A percentile compares a stretch with the other conserved stretches of the same genome.
Conservation (phyloP, 805 yeast genomes). For the Cyberlindnera saturnus region DNA sequence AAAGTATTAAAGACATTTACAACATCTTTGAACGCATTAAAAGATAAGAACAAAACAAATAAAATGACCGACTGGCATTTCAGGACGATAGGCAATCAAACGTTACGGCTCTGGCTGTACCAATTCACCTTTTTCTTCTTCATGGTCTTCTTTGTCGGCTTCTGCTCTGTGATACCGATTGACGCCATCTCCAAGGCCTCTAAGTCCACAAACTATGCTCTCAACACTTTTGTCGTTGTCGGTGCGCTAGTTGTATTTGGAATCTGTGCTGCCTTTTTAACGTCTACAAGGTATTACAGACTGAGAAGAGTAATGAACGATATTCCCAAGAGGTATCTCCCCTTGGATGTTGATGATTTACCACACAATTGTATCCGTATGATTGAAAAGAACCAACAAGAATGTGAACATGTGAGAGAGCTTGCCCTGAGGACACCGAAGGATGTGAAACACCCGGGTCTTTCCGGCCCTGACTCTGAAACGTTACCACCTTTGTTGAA, state of each 20-base stretch:
- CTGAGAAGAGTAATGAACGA: constrained; percentile 57
- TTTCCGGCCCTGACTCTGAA: constrained; percentile 37
- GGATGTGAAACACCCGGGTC: constrained; percentile 44
- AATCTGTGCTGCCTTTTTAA: constrained; percentile 41
- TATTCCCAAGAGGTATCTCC: constrained; percentile 75
- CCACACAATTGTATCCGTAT: constrained; percentile 38
- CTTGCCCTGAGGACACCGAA: constrained; percentile 36
- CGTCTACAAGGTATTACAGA: constrained; percentile 53
- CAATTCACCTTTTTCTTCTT: constrained; percentile 38
- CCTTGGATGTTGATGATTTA: constrained; percentile 54
- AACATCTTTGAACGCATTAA: too few species aligned
- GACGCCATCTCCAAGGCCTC: constrained; percentile 66
- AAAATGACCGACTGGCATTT: constrained; percentile 2
- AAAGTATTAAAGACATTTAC: too few species aligned
- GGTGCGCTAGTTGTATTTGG: constrained; percentile 61
- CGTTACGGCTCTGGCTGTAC: constrained; percentile 35
- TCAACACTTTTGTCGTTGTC: constrained; percentile 77
- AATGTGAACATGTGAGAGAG: constrained; percentile 35
- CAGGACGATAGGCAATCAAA: constrained; percentile 5
- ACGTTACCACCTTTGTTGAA: constrained; percentile 32
- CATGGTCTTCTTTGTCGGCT: constrained; percentile 41
- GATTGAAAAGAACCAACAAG: constrained; percentile 34
- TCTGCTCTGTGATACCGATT: constrained; percentile 68
- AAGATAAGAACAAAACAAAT: not conserved
- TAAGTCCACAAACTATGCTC: constrained; percentile 55